Base-by-base conservation (phyloP, 2,329 filamentous ascomycete species). In the Pochonia chlamydosporia region DNA sequence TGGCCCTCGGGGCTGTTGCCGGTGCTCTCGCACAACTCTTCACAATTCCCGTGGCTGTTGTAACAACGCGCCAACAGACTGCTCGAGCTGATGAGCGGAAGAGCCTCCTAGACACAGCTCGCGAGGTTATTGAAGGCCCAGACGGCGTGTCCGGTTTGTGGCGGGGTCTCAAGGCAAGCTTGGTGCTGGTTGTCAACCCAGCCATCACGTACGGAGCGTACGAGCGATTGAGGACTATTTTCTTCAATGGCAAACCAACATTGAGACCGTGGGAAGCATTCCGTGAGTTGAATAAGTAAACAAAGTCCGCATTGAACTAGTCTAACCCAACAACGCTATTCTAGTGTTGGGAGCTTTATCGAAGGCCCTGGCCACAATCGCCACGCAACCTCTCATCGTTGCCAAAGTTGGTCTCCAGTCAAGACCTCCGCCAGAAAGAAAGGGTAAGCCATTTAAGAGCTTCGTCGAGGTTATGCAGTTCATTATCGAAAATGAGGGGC, bases 161-260 rank as follows among this genome's bases (percentile, higher is more conserved):
- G 93, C 85, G 92, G 66, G 93, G 93, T 8, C 70, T 99, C 57
- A 96, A 96, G 72, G 93, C 93, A 46, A 96, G 91, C 66, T 76
- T 99, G 63, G 92, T 99, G 25, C 78, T 99, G 49, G 92, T 97
- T 10, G 81, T 97, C 51, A 99, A 99, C 65, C 93, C 93, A 10
- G 89, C 91, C 40, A 99, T 99, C 65, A 99, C 93, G 40, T 99
- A 99, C 59, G 93, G 93, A 45, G 90, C 91, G 46, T 99, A 97
- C 62, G 91, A 99, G 72, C 82, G 91, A 56, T 71, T 97, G 55
- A 87, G 87, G 68, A 84, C 85, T 30, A 58, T 81, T 9, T 58
- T 96, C 23, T 97, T 89, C 65, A 86, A 89, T 0, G 85, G 84
- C 24, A 90, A 87, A 71, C 71, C 75, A 26, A 87, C 75, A 52